Base-by-base conservation (phyloP, 2,329 filamentous ascomycete genomes). In the Capronia americana region DNA sequence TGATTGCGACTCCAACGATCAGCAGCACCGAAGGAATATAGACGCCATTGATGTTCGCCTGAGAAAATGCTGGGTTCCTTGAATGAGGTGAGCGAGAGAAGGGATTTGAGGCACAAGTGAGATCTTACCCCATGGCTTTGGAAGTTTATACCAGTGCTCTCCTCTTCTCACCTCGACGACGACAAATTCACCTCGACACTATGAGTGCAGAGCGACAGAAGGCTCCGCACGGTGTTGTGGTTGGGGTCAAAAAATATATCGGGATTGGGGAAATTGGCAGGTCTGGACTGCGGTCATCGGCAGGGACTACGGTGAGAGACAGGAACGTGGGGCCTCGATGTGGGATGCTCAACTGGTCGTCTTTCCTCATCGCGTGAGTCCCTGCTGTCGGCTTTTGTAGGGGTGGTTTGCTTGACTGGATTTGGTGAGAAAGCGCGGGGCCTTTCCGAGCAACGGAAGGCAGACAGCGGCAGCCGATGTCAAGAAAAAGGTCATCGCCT, bases 1-100 rank as follows among this genome's bases (percentile, higher is more conserved):
- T 83, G 74, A 96, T 90, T 69, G 87, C 84, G 51, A 88, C 89
- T 73, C 92, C 92, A 60, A 92, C 79, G 67, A 97, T 82, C 67
- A 97, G 81, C 41, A 97, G 86, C 66, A 85, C 87, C n/a, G 89
- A 90, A 69, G 93, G 93, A 75, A 96, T 89, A 78, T 94, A 93
- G 74, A 96, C 87, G 76, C 90, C 91, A 79, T 92, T 88, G 76
- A 94, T 80, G 76, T 90, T 92, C 74, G 88, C 75, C 57, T 74
- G 69, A 34, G 79, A 78, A 17, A 75, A 66, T 24, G 61, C 63
- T 10, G 65, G n/a, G 46, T 54, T 70, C n/a, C 67, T 70, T 48
- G 34, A 41, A 34, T 41, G 14, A 55, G 41, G 50, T 63, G 46
- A 61, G 59, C 50, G 48, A 44, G 34, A 56, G 53, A 24, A 20